phyloP scores from a whole-genome alignment of 2,329 filamentous ascomycete species.

The Fusarium sp. region DNA sequence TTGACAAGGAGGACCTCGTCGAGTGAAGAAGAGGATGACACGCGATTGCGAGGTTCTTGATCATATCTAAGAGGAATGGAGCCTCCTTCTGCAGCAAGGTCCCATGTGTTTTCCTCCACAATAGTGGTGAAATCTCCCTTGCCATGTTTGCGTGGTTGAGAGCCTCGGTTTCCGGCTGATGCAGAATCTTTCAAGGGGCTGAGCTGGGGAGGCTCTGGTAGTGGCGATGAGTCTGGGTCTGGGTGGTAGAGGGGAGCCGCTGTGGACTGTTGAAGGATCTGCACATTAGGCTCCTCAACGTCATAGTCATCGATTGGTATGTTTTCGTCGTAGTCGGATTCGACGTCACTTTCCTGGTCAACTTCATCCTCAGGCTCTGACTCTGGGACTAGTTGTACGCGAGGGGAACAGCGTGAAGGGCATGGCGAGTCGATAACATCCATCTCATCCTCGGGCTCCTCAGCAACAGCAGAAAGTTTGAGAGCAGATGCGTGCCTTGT shows the following conservation, averaged over 20 bases:
- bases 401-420: slow-evolving; percentile 37
- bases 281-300: slow-evolving; percentile 56
- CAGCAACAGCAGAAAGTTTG: slow-evolving; percentile 58
- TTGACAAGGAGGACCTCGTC: slow-evolving; percentile 49
- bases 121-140: slow-evolving; percentile 59
- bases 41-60: slow-evolving; percentile 34
- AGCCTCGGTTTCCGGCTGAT: slow-evolving; percentile 60
- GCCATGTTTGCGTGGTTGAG: slow-evolving; percentile 42
- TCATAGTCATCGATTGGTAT: slow-evolving; percentile 56
- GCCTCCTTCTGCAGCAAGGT: slow-evolving; percentile 49
- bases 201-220: slow-evolving; percentile 59
- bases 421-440: slow-evolving; percentile 43
- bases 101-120: slow-evolving; percentile 59
- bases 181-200: slow-evolving; percentile 64
- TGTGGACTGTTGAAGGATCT: slow-evolving; percentile 57
- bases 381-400: slow-evolving; percentile 19
- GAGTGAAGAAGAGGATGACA: slow-evolving; percentile 46
- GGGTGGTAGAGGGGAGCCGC: slow-evolving; percentile 42
- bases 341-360: slow-evolving; percentile 50
- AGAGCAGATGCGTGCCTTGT: slow-evolving; percentile 53
- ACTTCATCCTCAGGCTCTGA: slow-evolving; percentile 40
- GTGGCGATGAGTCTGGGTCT: slow-evolving; percentile 55
- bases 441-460: slow-evolving; percentile 56
- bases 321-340: slow-evolving; percentile 58
- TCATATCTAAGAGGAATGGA: slow-evolving; percentile 2